phyloP scores from a whole-genome alignment of 1,284 basidiomycete genomes.

The Sporisorium graminicola region DNA sequence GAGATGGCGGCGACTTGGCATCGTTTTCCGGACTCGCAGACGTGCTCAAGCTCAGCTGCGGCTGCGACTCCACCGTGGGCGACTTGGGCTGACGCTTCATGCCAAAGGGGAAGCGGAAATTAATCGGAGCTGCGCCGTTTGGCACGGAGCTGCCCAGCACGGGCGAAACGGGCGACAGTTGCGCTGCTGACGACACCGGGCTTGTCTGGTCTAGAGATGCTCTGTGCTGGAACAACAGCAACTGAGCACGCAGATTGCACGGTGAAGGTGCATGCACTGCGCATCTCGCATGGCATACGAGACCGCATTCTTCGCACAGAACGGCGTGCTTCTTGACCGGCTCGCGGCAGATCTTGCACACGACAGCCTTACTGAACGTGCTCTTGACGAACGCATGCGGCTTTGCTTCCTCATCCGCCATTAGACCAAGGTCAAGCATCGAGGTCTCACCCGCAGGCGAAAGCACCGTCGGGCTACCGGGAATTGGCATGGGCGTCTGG shows the following conservation, averaged over 20 bases:
- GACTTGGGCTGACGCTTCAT: constrained; percentile 43
- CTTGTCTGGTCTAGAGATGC: constrained; percentile 49
- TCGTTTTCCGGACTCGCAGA: constrained; percentile 22
- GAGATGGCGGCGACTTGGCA: constrained; percentile 13
- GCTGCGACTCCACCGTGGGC: constrained; percentile 21
- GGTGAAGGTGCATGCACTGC: constrained; percentile 79
- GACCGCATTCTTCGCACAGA: constrained; percentile 87
- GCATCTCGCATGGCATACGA: constrained; percentile 88
- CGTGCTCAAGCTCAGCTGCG: constrained; percentile 12
- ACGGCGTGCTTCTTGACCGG: constrained; percentile 87
- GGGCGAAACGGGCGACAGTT: constrained; percentile 21
- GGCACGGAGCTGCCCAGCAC: constrained; percentile 15
- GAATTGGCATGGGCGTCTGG: neutral
- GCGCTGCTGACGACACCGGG: constrained; percentile 32
- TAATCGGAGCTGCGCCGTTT: constrained; percentile 24
- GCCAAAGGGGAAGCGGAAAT: constrained; percentile 58
- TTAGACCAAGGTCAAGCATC: constrained; percentile 44
- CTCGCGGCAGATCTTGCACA: constrained; percentile 84
- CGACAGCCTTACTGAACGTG: constrained; percentile 89
- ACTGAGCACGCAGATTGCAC: constrained; percentile 82
- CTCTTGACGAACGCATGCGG: constrained; percentile 88
- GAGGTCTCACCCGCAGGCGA: constrained; percentile 43
- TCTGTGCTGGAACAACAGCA: constrained; percentile 58
- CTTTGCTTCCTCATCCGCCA: constrained; percentile 46
- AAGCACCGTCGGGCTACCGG: constrained; percentile 17